A percentile compares a stretch with the other conserved stretches of the same genome.
These are phyloP conservation scores for Phaseolus coccineus DNA, from an alignment of 331 rosid genomes.

Conservation along the genomic window DNA sequence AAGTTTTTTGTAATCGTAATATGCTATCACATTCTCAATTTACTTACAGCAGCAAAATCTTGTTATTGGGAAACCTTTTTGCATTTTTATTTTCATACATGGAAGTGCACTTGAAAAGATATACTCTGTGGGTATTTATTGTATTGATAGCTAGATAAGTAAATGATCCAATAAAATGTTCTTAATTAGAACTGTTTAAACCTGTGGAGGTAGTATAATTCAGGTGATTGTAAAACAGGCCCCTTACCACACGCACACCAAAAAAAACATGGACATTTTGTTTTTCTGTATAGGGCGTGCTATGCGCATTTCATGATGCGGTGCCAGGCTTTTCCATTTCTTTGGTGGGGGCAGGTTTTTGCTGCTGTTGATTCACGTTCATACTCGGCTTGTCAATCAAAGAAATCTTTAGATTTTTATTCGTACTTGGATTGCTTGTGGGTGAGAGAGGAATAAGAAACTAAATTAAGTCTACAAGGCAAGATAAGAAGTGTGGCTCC, in stretches of 20 bases:
- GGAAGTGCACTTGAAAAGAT: background rate
- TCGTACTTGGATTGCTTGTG: conserved; percentile 2
- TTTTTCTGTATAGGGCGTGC: conserved; percentile 11
- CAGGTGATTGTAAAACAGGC: background rate
- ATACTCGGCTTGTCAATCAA: background rate
- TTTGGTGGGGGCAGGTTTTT: conserved; percentile 21
- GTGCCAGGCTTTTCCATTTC: conserved; percentile 12
- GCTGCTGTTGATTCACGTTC: conserved; percentile 32
- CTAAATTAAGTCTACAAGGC: conserved; percentile 7
- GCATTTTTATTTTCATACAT: background rate
- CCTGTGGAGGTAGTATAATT: background rate
- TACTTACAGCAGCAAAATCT: background rate
- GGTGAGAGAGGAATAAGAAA: conserved; percentile 25
- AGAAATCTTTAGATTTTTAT: conserved; percentile 9
- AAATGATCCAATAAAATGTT: background rate
- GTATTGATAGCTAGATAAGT: background rate
- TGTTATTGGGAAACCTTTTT: background rate
- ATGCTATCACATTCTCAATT: background rate
- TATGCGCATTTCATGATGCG: conserved; percentile 13
- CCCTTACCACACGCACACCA: too few relatives aligned
- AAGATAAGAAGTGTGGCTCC: conserved; percentile 33
- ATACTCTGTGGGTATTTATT: background rate
- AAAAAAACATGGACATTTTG: too few relatives aligned
- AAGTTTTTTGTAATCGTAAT: background rate
- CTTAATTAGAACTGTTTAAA: background rate